Evolutionary conservation across 2,329 filamentous ascomycete species (phyloP).

Genomic region (Penicillium thymicola): DNA sequence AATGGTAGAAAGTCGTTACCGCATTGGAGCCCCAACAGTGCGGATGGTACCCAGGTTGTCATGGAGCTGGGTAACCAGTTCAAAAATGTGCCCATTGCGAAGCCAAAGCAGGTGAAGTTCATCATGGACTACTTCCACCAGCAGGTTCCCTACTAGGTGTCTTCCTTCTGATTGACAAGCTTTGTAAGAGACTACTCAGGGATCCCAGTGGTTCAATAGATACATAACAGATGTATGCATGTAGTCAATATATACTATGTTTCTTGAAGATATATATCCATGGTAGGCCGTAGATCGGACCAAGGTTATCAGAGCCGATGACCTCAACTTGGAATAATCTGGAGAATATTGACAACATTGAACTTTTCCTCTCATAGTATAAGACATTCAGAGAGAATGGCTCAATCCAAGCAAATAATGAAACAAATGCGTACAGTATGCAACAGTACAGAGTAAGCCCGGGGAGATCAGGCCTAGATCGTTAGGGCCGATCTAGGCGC

Average conservation of each 20-base stretch:
- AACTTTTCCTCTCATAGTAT: background rate
- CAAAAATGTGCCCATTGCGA: slow-evolving; percentile 20
- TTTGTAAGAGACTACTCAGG: background rate
- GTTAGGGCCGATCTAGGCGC: background rate
- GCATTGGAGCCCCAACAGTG: slow-evolving; percentile 19
- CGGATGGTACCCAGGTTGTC: slow-evolving; percentile 20
- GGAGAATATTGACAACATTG: background rate
- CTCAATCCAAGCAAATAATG: background rate
- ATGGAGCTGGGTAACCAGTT: slow-evolving; percentile 25
- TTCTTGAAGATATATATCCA: background rate
- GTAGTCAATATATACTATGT: background rate
- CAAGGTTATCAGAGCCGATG: background rate
- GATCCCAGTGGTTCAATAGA: background rate
- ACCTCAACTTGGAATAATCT: background rate
- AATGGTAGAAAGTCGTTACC: slow-evolving; percentile 17
- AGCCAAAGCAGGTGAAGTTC: slow-evolving; percentile 16
- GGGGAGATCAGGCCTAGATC: background rate
- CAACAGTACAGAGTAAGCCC: background rate
- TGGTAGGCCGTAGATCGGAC: background rate
- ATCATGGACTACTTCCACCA: slow-evolving; percentile 25
- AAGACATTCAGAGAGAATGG: background rate
- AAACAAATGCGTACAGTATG: background rate
- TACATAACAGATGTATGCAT: background rate
- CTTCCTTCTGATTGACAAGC: background rate
- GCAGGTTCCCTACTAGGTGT: slow-evolving; percentile 16